Evolutionary conservation across 2,329 filamentous ascomycete species (phyloP), one percentile per base, ranked within the genome.

Genomic region (Colletotrichum cordylinicola): DNA sequence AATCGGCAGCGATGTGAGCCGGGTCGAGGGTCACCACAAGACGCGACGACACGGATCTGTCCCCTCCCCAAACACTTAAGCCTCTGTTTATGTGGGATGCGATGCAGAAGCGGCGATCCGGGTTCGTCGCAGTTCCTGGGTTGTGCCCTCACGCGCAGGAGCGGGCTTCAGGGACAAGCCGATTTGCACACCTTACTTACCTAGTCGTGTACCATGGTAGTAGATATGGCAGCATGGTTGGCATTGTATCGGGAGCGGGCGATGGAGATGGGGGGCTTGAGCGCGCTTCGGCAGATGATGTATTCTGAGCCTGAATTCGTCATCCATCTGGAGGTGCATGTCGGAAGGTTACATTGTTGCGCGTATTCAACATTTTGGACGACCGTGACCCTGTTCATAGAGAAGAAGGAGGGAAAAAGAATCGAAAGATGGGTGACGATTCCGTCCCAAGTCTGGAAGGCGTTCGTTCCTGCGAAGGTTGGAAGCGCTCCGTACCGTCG

Each of bases 211-310:
- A 33, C 31, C 39, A n/a, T 43, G 39, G 39, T 18, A 43, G 39
- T 18, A 43, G 9, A n/a, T n/a, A 43, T 43, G 39, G 18, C 18
- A 43, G 39, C 39, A 43, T 43, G 39, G 39, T n/a, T 43, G 18
- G 39, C 39, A 43, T 43, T 43, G 39, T 43, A 43, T n/a, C 39
- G 27, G 64, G 24, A 48, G 62, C 48, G 56, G 37, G 21, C 35
- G 27, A 58, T 71, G 16, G 69, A 29, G 43, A 56, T 18, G 16
- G 27, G 71, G 35, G 72, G 72, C 60, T 60, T 71, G 72, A 61
- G 39, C 39, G 72, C 60, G 60, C 35, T 60, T 72, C 68, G 72
- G 72, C 52, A 74, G 72, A 74, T 74, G 72, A 55, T 71, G 67
- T 43, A 39, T 48, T 39, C 37, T 52, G 71, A 67, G 72, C 48